phyloP scores from a whole-genome alignment of 1,284 basidiomycete genomes.

The Boletus albobrunnescens region DNA sequence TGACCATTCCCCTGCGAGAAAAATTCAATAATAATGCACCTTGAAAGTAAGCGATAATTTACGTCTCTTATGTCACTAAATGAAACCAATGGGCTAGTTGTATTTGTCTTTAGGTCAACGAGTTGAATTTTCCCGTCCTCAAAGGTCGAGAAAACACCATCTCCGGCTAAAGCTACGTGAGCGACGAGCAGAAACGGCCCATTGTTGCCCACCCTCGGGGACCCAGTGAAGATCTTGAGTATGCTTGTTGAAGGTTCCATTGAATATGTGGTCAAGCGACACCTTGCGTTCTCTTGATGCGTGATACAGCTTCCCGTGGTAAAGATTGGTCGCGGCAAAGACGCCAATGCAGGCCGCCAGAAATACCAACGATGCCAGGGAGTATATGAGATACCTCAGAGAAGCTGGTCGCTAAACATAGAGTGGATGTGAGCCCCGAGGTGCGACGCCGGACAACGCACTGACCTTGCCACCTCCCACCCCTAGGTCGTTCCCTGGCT shows the following conservation, averaged over 20 bases:
- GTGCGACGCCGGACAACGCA: not conserved
- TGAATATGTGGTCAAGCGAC: conserved; percentile 85
- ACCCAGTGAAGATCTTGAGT: conserved; percentile 70
- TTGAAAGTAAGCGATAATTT: conserved; percentile 26
- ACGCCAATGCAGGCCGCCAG: conserved; percentile 62
- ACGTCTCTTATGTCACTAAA: conserved; percentile 61
- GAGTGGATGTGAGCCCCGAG: conserved; percentile 6
- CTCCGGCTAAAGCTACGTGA: conserved; percentile 60
- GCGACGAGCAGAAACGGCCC: not conserved
- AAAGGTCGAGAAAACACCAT: conserved; percentile 79
- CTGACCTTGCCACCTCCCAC: conserved; percentile 39
- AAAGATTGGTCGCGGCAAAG: conserved; percentile 62
- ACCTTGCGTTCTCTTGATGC: conserved; percentile 61
- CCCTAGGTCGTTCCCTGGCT: conserved; percentile 35
- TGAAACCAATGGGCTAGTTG: conserved; percentile 59
- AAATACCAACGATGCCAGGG: conserved; percentile 50
- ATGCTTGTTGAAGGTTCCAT: conserved; percentile 71
- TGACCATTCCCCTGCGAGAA: conserved; percentile 51
- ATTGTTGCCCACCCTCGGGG: conserved; percentile 64
- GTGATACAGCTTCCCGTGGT: conserved; percentile 51
- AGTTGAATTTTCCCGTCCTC: conserved; percentile 66
- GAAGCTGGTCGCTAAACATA: conserved; percentile 42
- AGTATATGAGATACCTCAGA: conserved; percentile 51
- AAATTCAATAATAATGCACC: not conserved
- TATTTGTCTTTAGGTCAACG: conserved; percentile 74